Evolutionary conservation across 2,329 filamentous ascomycete genomes (phyloP).

Genomic region (Emericellopsis cladophorae): DNA sequence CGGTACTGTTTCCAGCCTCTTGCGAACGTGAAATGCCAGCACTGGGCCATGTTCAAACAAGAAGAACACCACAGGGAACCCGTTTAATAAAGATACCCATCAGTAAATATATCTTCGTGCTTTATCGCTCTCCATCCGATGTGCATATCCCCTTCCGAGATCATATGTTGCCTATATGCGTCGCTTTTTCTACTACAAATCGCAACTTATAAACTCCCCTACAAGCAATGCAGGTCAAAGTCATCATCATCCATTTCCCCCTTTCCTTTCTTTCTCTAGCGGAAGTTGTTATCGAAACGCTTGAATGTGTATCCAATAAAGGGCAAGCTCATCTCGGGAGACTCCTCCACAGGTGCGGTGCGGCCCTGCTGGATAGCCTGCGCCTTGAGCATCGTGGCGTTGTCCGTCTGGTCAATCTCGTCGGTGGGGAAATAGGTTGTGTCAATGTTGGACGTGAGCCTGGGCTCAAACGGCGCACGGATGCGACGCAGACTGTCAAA

Average conservation of each 20-base stretch:
- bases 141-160: too few relatives aligned
- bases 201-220: too few relatives aligned
- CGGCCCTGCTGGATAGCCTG: conserved; percentile 62
- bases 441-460: conserved; percentile 84
- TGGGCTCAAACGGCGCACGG: conserved; percentile 90
- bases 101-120: too few relatives aligned
- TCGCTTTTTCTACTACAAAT: too few relatives aligned
- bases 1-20: too few relatives aligned
- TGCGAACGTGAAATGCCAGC: too few relatives aligned
- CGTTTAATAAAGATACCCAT: too few relatives aligned
- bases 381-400: conserved; percentile 72
- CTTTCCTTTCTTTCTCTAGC: conserved; percentile 22
- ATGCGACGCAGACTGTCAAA: conserved; percentile 90
- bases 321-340: conserved; percentile 88
- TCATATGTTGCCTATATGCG: not conserved
- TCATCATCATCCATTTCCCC: not conserved
- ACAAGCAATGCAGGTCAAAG: not conserved
- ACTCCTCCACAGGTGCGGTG: conserved; percentile 50
- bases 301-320: conserved; percentile 66
- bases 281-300: conserved; percentile 70
- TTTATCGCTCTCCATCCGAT: too few relatives aligned
- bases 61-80: too few relatives aligned
- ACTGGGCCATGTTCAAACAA: too few relatives aligned
- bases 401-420: conserved; percentile 95
- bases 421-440: conserved; percentile 98